A percentile compares a stretch with the other conserved stretches of the same genome.
These are phyloP conservation scores for Rhodamnia rubescens DNA, from an alignment of 345 rosid species.

Conservation along the genomic window DNA sequence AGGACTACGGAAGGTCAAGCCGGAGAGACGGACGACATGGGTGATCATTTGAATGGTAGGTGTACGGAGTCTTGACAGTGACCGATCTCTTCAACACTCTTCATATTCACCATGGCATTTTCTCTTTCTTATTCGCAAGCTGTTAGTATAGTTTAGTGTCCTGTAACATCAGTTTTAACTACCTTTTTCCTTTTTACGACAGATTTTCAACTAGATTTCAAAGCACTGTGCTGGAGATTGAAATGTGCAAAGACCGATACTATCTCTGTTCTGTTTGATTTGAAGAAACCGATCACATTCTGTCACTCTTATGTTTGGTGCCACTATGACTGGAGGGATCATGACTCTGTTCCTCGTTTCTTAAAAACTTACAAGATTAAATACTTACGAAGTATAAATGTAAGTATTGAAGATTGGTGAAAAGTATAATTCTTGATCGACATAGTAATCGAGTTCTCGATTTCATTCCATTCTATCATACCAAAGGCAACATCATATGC, in stretches of 20 bases:
- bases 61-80: not conserved
- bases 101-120: not conserved
- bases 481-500: too few relatives aligned
- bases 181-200: not conserved
- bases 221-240: not conserved
- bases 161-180: not conserved
- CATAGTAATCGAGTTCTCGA: too few relatives aligned
- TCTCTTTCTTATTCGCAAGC: not conserved
- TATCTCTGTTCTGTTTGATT: not conserved
- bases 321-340: too few relatives aligned
- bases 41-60: not conserved
- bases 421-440: too few relatives aligned
- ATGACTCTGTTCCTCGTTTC: too few relatives aligned
- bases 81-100: not conserved
- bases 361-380: too few relatives aligned
- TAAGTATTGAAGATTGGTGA: too few relatives aligned
- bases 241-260: not conserved
- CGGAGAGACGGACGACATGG: not conserved
- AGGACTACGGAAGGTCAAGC: not conserved
- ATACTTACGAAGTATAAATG: too few relatives aligned
- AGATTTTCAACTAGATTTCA: not conserved
- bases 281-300: too few relatives aligned
- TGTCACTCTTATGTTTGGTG: too few relatives aligned
- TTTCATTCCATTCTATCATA: fast-evolving
- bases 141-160: not conserved